Conservation (phyloP, 441 rosid genomes). For the Aquilaria agallochum region DNA sequence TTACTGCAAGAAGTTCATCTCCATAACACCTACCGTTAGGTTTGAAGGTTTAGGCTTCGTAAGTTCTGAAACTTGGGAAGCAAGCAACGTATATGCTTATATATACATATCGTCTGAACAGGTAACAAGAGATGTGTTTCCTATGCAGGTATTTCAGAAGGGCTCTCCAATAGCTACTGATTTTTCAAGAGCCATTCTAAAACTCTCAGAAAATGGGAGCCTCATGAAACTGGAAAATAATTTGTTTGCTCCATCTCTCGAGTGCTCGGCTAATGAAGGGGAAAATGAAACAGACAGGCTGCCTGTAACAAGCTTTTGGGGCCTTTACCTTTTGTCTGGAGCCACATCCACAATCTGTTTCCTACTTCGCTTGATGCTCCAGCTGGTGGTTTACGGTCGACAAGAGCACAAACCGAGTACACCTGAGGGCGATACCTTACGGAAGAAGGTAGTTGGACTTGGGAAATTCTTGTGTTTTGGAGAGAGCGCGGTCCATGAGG, state of each 20-base stretch:
- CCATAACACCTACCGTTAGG: constrained; percentile 20
- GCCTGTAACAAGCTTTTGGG: constrained; percentile 15
- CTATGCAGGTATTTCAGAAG: constrained; percentile 42
- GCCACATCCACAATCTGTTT: constrained; percentile 37
- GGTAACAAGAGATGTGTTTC: not conserved
- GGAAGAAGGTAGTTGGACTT: constrained; percentile 7
- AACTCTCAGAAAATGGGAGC: constrained; percentile 32
- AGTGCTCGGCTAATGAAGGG: constrained; percentile 14
- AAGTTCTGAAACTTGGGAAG: constrained; percentile 5
- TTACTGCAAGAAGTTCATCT: constrained; percentile 29
- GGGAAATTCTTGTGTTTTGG: not conserved
- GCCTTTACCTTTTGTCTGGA: constrained; percentile 19
- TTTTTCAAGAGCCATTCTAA: constrained; percentile 41
- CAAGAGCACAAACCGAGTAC: not conserved
- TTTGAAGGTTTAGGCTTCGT: constrained; percentile 48
- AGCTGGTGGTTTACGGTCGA: constrained; percentile 6
- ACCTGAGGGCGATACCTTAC: not conserved
- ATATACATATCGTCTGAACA: not conserved
- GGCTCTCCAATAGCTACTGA: constrained; percentile 41
- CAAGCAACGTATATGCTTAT: not conserved
- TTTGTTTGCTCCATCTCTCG: constrained; percentile 20
- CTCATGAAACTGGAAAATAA: constrained; percentile 21
- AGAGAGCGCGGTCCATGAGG: not conserved
- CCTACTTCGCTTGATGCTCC: constrained; percentile 21
- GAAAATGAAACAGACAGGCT: constrained; percentile 12